Percentiles rank a stretch among this genome's conserved stretches.
These are phyloP conservation scores for Hymenoscyphus fraxineus DNA, from an alignment of 2,329 filamentous ascomycete genomes.

Conservation along the genomic window DNA sequence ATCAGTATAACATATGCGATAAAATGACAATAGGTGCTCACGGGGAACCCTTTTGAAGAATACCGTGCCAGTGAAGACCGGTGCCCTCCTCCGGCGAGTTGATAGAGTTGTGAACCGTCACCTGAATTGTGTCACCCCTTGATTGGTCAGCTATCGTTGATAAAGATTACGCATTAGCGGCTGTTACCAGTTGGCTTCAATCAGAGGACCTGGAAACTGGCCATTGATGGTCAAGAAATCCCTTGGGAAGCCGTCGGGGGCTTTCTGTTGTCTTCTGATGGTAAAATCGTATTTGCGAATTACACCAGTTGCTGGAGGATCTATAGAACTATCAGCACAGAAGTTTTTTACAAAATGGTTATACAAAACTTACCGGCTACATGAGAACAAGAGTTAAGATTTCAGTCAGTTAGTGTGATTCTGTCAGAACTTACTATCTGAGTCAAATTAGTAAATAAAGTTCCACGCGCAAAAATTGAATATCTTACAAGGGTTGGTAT, in stretches of 20 bases:
- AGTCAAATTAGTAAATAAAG: not conserved
- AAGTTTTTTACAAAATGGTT: not conserved
- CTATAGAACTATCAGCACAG: not conserved
- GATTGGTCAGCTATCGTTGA: not conserved
- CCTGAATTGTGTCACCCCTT: slow-evolving; percentile 45
- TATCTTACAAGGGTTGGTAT: slow-evolving; percentile 36
- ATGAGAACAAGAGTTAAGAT: not conserved
- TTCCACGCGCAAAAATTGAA: not conserved
- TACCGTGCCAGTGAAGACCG: slow-evolving; percentile 45
- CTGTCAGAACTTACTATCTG: slow-evolving; percentile 13
- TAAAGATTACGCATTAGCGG: not conserved
- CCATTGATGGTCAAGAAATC: slow-evolving; percentile 50
- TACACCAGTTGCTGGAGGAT: slow-evolving; percentile 30
- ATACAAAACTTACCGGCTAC: slow-evolving; percentile 2
- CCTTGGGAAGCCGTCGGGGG: slow-evolving; percentile 38
- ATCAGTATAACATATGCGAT: not conserved
- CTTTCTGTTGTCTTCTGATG: slow-evolving; percentile 26
- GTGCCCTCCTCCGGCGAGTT: slow-evolving; percentile 37
- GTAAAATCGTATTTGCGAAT: slow-evolving; percentile 35
- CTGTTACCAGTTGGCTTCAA: slow-evolving; percentile 35
- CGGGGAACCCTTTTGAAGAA: slow-evolving; percentile 40
- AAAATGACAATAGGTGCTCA: slow-evolving; percentile 7
- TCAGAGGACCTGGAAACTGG: slow-evolving; percentile 35
- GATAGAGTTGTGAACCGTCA: slow-evolving; percentile 68
- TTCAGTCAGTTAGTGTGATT: not conserved